Evolutionary conservation across 1,284 basidiomycete species (phyloP).

Genomic region (Austropuccinia psidii): DNA sequence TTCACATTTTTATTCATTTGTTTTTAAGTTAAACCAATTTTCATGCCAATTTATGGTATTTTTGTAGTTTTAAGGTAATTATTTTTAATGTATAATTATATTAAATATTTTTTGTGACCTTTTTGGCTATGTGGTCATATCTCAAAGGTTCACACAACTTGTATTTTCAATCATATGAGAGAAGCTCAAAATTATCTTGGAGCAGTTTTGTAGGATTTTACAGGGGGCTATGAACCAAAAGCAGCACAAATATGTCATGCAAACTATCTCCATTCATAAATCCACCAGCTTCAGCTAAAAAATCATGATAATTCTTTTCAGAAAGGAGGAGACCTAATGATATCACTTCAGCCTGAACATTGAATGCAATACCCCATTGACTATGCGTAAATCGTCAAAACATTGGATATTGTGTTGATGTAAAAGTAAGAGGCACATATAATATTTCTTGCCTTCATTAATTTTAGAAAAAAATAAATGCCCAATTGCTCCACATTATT

Average conservation of each 20-base stretch:
- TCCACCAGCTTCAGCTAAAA: background rate
- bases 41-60: too few relatives aligned
- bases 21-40: too few relatives aligned
- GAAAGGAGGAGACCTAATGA: background rate
- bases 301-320: background rate
- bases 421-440: background rate
- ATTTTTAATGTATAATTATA: too few relatives aligned
- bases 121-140: too few relatives aligned
- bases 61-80: too few relatives aligned
- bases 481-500: background rate
- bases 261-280: background rate
- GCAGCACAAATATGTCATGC: background rate
- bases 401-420: background rate
- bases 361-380: background rate
- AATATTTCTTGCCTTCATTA: background rate
- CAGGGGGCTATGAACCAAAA: background rate
- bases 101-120: too few relatives aligned
- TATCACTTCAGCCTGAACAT: background rate
- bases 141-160: too few relatives aligned
- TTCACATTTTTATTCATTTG: too few relatives aligned
- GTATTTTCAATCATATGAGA: too few relatives aligned
- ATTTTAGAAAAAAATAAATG: background rate
- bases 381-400: too few relatives aligned
- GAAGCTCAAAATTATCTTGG: too few relatives aligned
- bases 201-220: background rate